Evolutionary conservation across 1,284 basidiomycete species (phyloP).

Genomic region (Leccinum pachyderme): DNA sequence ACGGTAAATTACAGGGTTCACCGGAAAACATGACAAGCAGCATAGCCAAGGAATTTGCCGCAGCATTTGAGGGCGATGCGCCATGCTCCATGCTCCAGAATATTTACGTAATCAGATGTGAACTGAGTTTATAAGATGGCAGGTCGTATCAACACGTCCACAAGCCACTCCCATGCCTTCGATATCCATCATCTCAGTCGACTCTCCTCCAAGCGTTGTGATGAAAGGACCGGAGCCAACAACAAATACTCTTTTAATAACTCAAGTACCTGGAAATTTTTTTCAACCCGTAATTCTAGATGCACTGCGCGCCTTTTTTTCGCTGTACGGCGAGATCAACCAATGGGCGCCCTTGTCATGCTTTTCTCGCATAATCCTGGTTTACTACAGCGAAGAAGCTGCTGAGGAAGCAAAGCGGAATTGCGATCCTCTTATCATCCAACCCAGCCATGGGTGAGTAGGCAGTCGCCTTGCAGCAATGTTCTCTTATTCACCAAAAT

Average conservation of each 20-base stretch:
- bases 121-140: constrained; percentile 16
- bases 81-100: neutral
- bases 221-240: constrained; percentile 22
- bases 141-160: neutral
- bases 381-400: constrained; percentile 64
- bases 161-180: constrained; percentile 26
- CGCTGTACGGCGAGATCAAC: constrained; percentile 71
- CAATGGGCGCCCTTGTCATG: constrained; percentile 85
- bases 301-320: constrained; percentile 70
- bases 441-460: constrained; percentile 50
- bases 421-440: constrained; percentile 61
- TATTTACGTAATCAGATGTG: constrained; percentile 22
- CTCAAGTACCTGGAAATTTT: constrained; percentile 62
- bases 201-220: constrained; percentile 15
- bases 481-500: constrained; percentile 8
- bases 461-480: neutral
- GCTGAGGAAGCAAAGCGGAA: constrained; percentile 64
- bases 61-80: constrained; percentile 10
- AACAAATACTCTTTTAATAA: constrained; percentile 72
- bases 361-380: constrained; percentile 79
- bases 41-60: constrained; percentile 20
- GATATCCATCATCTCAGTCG: constrained; percentile 26
- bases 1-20: constrained; percentile 16
- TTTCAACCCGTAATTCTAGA: constrained; percentile 67
- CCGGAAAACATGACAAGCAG: constrained; percentile 1